Percentiles rank a stretch among this genome's conserved stretches.
phyloP scores from a whole-genome alignment of 495 filamentous ascomycete genomes.

The Peziza echinospora region DNA sequence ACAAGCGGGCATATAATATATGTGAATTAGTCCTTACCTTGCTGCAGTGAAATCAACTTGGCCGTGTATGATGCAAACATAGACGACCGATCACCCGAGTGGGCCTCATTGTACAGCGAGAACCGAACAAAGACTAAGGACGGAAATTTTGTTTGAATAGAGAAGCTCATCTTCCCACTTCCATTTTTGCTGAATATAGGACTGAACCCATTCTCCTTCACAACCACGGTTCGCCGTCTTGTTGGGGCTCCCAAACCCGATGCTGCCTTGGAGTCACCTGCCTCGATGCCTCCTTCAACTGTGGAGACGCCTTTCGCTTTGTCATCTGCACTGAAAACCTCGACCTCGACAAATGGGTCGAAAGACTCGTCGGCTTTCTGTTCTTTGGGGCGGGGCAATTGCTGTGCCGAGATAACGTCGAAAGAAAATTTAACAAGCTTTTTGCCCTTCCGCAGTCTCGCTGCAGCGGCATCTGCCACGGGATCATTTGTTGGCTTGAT shows the following conservation, averaged over 20 bases:
- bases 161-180: conserved; percentile 42
- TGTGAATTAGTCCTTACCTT: too few relatives aligned
- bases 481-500: conserved; percentile 16
- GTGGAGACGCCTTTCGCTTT: conserved; percentile 34
- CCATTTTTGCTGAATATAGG: conserved; percentile 43
- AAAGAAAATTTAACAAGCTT: conserved; percentile 66
- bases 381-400: conserved; percentile 61
- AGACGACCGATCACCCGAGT: conserved; percentile 38
- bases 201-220: conserved; percentile 76
- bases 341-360: conserved; percentile 84
- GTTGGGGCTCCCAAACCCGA: conserved; percentile 56
- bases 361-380: conserved; percentile 48
- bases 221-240: conserved; percentile 52
- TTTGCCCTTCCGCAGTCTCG: conserved; percentile 37
- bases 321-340: conserved; percentile 85
- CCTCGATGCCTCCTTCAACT: conserved; percentile 47
- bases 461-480: conserved; percentile 25
- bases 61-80: conserved; percentile 66
- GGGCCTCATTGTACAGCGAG: conserved; percentile 68
- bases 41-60: conserved; percentile 69
- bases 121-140: conserved; percentile 85
- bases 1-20: too few relatives aligned
- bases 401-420: conserved; percentile 79
- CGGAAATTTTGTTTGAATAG: conserved; percentile 70
- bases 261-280: conserved; percentile 43